A percentile compares a stretch with the other conserved stretches of the same genome.
Evolutionary conservation across 169 alveolate genomes (phyloP).

Genomic region (Plasmodium reichenowi): DNA sequence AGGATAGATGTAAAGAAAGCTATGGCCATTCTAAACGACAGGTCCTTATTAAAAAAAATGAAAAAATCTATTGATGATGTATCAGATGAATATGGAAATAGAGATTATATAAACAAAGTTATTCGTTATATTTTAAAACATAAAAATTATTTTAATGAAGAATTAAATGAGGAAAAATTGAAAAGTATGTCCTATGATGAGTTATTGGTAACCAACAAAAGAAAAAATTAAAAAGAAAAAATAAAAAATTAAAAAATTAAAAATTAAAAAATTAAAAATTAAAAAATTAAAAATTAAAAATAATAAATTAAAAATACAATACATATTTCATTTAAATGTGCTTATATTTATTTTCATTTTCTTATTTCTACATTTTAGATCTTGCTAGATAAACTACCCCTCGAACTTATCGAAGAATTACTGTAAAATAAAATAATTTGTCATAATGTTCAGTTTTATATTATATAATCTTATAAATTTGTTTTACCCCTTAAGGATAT

Average conservation of each 20-base stretch:
- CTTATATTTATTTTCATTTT: neutral
- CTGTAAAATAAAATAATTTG: neutral
- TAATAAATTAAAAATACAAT: no score
- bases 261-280: neutral
- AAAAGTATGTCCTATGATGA: slow-evolving; percentile 61
- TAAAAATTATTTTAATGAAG: slow-evolving; percentile 21
- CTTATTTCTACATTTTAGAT: neutral
- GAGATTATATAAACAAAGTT: slow-evolving; percentile 47
- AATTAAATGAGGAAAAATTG: slow-evolving; percentile 41
- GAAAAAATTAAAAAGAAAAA: neutral
- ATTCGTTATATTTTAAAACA: slow-evolving; percentile 43
- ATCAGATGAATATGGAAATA: slow-evolving; percentile 14
- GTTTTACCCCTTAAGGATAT: no score
- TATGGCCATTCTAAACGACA: slow-evolving; percentile 61
- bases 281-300: neutral
- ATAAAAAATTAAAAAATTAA: neutral
- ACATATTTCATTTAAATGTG: neutral
- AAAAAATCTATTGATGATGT: slow-evolving; percentile 28
- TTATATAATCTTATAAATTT: neutral
- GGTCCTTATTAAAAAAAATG: slow-evolving; percentile 28
- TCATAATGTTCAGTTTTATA: no score
- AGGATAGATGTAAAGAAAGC: slow-evolving; percentile 70
- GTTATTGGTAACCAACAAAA: slow-evolving; percentile 29
- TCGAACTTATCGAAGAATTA: slow-evolving; percentile 17
- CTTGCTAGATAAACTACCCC: slow-evolving; percentile 25